Base-by-base conservation (phyloP, 306 rosid genomes). In the Parietaria judaica region DNA sequence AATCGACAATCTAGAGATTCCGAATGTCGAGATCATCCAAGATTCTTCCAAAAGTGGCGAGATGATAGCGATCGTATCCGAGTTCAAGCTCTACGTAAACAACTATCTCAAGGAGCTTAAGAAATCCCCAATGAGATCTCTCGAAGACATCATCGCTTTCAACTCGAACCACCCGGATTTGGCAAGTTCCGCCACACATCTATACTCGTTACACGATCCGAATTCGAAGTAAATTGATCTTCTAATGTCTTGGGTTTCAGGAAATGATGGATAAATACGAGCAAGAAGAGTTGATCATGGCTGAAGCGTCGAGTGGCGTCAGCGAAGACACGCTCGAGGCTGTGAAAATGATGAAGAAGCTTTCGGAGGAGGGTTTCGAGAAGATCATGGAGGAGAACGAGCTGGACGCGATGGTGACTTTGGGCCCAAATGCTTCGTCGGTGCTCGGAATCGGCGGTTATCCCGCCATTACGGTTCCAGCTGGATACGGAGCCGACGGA, bases 1-100 rank as follows among this genome's bases (percentile, higher is more conserved):
- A 50, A 68, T 84, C 11, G 96, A 85, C 35, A 67, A 88, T 75
- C 69, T 88, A 70, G 85, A 82, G 43, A 79, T 87, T 64, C 58
- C 64, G 6, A 79, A 80, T 60, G 36, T 75, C 43, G 76, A 68
- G 48, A 55, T 45, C 3, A 60, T 81, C 66, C 51, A 70, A 46
- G 51, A 81, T 66, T 57, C 72, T 14, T 2, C 0, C 1, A 37
- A 44, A 64, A 81, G 71, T 46, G 86, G 90, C 3, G 88, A 79
- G 67, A 12, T 5, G 2, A 11, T 47, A 34, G 71, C 78, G 37
- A 0, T 66, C 0, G 2, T 70, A 34, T 63, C 88, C 0, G 91
- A 87, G 68, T 71, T 77, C 79, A 84, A 83, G 68, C 7, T 81
- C 14, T 17, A 66, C 64, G 14, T 86, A 58, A 84, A 81, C 39